Evolutionary conservation across 2,329 filamentous ascomycete genomes (phyloP).

Genomic region (Aureobasidium sp.): DNA sequence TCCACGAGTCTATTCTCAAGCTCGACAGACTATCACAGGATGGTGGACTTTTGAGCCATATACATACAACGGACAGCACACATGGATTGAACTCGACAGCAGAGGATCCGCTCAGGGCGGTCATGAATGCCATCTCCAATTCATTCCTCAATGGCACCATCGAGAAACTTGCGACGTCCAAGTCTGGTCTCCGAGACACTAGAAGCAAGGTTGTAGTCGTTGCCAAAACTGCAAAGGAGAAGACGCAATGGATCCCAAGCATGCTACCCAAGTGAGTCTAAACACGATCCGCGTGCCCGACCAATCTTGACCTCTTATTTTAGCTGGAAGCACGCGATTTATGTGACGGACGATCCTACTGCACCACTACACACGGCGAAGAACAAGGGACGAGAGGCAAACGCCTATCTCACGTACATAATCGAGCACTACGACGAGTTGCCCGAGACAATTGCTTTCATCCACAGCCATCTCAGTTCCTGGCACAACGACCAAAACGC

Average conservation of each 20-base stretch:
- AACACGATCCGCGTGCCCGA: background rate
- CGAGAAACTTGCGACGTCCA: slow-evolving; percentile 2
- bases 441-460: slow-evolving; percentile 23
- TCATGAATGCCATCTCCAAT: slow-evolving; percentile 6
- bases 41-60: background rate
- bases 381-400: slow-evolving; percentile 42
- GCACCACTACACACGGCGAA: slow-evolving; percentile 19
- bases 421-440: slow-evolving; percentile 39
- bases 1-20: background rate
- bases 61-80: background rate
- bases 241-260: slow-evolving; percentile 39
- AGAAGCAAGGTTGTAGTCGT: slow-evolving; percentile 28
- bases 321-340: slow-evolving; percentile 40
- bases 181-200: slow-evolving; percentile 3
- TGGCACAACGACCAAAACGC: slow-evolving; percentile 17
- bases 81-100: background rate
- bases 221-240: slow-evolving; percentile 38
- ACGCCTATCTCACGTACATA: slow-evolving; percentile 43
- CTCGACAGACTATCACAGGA: background rate
- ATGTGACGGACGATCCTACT: slow-evolving; percentile 32
- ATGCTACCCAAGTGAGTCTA: slow-evolving; percentile 39
- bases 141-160: background rate
- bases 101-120: background rate
- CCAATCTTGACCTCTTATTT: background rate
- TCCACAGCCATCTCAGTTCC: slow-evolving; percentile 25